These are phyloP conservation scores for Cercospora nicotianae DNA, from an alignment of 2,329 filamentous ascomycete genomes.

Conservation along the genomic window DNA sequence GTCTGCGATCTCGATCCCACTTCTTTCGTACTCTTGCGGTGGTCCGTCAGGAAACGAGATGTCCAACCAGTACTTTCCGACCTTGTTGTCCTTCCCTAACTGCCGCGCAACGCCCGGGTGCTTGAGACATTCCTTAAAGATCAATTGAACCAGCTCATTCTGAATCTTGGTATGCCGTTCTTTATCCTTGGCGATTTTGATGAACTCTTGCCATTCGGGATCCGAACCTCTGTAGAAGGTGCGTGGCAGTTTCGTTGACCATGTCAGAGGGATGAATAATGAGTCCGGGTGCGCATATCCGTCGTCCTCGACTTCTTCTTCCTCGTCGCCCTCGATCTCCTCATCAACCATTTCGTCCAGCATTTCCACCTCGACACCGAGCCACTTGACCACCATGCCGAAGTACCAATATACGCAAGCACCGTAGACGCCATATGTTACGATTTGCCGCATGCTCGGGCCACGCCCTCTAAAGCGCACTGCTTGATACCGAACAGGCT, in stretches of 20 bases:
- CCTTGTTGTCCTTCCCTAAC: conserved; percentile 43
- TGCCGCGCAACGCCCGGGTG: conserved; percentile 36
- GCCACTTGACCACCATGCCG: conserved; percentile 28
- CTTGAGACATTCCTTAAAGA: conserved; percentile 37
- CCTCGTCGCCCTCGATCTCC: conserved; percentile 25
- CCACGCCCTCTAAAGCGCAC: conserved; percentile 45
- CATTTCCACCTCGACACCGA: conserved; percentile 36
- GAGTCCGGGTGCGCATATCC: conserved; percentile 41
- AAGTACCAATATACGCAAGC: conserved; percentile 27
- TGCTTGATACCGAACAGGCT: conserved; percentile 35
- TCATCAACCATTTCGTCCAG: conserved; percentile 27
- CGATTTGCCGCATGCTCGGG: conserved; percentile 36
- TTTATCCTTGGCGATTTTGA: conserved; percentile 47
- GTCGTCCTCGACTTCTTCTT: conserved; percentile 37
- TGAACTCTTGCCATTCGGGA: conserved; percentile 56
- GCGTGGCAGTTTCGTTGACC: conserved; percentile 44
- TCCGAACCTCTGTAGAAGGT: conserved; percentile 53
- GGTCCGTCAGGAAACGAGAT: conserved; percentile 51
- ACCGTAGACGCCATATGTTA: conserved; percentile 30
- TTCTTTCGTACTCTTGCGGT: conserved; percentile 51
- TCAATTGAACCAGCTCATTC: conserved; percentile 41
- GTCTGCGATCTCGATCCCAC: conserved; percentile 46
- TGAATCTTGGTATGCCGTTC: conserved; percentile 43
- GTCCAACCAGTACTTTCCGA: conserved; percentile 51
- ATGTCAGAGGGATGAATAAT: conserved; percentile 52